Conservation (phyloP, 2,329 filamentous ascomycete species). For the Diaporthe helianthi region DNA sequence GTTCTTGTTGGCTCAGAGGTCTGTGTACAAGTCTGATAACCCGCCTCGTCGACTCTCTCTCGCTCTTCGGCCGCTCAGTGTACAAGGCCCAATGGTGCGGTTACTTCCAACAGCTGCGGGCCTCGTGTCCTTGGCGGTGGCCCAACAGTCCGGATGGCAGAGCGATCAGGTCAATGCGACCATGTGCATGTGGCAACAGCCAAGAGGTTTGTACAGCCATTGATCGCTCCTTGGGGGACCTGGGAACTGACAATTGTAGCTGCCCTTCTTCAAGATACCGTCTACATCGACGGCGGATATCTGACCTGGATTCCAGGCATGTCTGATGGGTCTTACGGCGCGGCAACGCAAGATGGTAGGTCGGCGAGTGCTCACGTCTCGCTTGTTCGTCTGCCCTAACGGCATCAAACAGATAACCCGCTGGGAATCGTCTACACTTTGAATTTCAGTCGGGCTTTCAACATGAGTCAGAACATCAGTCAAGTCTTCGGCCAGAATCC, state of each 20-base stretch:
- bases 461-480: slow-evolving; percentile 60
- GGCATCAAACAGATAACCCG: slow-evolving; percentile 52
- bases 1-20: neutral
- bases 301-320: slow-evolving; percentile 61
- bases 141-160: slow-evolving; percentile 58
- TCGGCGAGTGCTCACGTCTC: slow-evolving; percentile 22
- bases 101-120: slow-evolving; percentile 40
- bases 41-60: slow-evolving; percentile 13
- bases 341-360: slow-evolving; percentile 51
- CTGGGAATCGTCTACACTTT: slow-evolving; percentile 62
- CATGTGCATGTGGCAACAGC: slow-evolving; percentile 64
- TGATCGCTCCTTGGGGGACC: neutral
- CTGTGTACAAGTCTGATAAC: slow-evolving; percentile 18
- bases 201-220: slow-evolving; percentile 47
- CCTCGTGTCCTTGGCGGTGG: slow-evolving; percentile 42
- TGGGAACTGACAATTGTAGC: slow-evolving; percentile 49
- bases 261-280: slow-evolving; percentile 64
- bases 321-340: slow-evolving; percentile 49
- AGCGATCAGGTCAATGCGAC: slow-evolving; percentile 60
- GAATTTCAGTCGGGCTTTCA: slow-evolving; percentile 65
- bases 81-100: slow-evolving; percentile 41
- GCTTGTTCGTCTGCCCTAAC: neutral
- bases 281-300: slow-evolving; percentile 70
- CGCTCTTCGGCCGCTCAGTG: slow-evolving; percentile 37
- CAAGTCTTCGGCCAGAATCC: slow-evolving; percentile 51